A percentile compares a stretch with the other conserved stretches of the same genome.
Conservation (phyloP, 257 asterid genomes). For the Lavandula angustifolia region DNA sequence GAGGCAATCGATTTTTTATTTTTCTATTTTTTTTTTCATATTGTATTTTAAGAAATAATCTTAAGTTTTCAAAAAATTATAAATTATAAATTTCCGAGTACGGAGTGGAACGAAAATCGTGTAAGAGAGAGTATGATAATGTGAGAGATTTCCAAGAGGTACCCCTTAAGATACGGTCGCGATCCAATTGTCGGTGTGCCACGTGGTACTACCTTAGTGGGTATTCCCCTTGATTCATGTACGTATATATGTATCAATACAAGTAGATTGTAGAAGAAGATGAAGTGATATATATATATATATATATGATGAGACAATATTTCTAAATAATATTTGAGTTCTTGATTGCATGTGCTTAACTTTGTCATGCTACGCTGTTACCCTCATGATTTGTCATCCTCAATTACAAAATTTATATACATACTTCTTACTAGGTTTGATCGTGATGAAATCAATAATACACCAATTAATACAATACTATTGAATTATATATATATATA, state of each 20-base stretch:
- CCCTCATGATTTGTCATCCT: slow-evolving; percentile 50
- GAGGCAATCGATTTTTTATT: too few relatives aligned
- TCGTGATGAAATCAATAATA: slow-evolving; percentile 31
- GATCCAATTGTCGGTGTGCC: slow-evolving; percentile 54
- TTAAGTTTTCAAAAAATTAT: too few relatives aligned
- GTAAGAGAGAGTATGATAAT: too few relatives aligned
- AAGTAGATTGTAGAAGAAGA: background rate
- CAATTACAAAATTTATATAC: slow-evolving; percentile 23
- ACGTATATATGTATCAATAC: background rate
- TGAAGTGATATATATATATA: background rate
- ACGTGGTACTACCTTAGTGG: slow-evolving; percentile 29
- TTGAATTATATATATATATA: background rate
- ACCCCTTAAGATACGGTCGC: slow-evolving; percentile 60
- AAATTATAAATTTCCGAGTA: too few relatives aligned
- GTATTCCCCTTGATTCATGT: background rate
- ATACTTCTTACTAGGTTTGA: slow-evolving; percentile 18
- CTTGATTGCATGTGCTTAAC: slow-evolving; percentile 55
- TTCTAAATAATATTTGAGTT: slow-evolving; percentile 24
- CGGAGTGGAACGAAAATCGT: too few relatives aligned
- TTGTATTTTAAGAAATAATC: too few relatives aligned
- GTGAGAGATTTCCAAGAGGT: slow-evolving; percentile 35
- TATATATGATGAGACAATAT: slow-evolving; percentile 24
- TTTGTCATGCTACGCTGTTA: slow-evolving; percentile 54
- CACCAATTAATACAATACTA: background rate
- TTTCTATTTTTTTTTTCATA: too few relatives aligned